phyloP scores from a whole-genome alignment of 2,329 filamentous ascomycete genomes.

The Scedosporium aurantiacum region DNA sequence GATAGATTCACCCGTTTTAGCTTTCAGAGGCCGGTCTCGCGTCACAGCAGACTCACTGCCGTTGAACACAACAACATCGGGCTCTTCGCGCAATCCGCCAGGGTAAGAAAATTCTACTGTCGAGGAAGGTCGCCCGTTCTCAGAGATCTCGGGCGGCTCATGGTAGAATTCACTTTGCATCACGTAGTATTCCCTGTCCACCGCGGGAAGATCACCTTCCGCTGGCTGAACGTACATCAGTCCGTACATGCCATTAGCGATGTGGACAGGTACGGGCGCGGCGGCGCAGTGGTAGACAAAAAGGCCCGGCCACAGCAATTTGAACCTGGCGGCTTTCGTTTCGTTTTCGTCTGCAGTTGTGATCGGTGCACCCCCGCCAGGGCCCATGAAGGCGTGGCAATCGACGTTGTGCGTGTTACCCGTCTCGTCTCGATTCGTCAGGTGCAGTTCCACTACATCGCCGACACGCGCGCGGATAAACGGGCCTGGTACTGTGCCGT shows the following conservation, averaged over 20 bases:
- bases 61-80: conserved; percentile 21
- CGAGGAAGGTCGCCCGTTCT: conserved; percentile 17
- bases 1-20: conserved; percentile 17
- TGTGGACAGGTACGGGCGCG: conserved; percentile 23
- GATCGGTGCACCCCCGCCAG: conserved; percentile 20
- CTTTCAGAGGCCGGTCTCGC: conserved; percentile 19
- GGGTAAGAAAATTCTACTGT: conserved; percentile 24
- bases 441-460: conserved; percentile 19
- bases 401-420: conserved; percentile 25
- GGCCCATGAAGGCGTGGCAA: conserved; percentile 22
- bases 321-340: conserved; percentile 20
- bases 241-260: conserved; percentile 25
- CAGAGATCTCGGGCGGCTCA: conserved; percentile 21
- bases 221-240: conserved; percentile 24
- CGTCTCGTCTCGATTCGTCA: conserved; percentile 21
- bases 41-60: conserved; percentile 20
- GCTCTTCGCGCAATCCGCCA: conserved; percentile 20
- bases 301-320: conserved; percentile 18
- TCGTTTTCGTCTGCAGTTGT: conserved; percentile 21
- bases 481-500: conserved; percentile 20
- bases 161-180: conserved; percentile 26
- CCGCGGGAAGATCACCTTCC: conserved; percentile 17
- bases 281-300: conserved; percentile 24
- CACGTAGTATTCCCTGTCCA: conserved; percentile 23
- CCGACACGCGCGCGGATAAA: conserved; percentile 24